These are phyloP conservation scores for Phytophthora pini DNA, from an alignment of 352 stramenopile genomes.

Conservation along the genomic window DNA sequence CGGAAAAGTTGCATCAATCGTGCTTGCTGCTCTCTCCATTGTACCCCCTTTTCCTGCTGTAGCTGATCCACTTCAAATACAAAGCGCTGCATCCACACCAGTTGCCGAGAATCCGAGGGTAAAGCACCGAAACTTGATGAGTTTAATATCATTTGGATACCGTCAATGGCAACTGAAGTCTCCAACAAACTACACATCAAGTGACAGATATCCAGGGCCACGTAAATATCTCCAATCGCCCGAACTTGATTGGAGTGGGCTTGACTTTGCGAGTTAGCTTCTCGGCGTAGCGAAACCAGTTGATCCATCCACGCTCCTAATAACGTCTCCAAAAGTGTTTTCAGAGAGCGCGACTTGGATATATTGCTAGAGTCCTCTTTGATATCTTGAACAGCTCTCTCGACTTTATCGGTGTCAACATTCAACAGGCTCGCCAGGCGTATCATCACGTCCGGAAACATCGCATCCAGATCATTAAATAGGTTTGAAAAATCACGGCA, in stretches of 20 bases:
- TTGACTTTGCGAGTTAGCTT: neutral
- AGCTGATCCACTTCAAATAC: conserved; percentile 46
- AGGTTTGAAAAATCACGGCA: conserved; percentile 33
- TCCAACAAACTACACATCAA: conserved; percentile 52
- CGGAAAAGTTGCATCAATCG: conserved; percentile 43
- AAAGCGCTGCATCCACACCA: conserved; percentile 57
- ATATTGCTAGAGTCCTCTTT: conserved; percentile 38
- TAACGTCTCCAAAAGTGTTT: conserved; percentile 40
- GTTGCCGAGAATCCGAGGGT: conserved; percentile 40
- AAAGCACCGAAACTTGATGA: conserved; percentile 43
- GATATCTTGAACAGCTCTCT: conserved; percentile 39
- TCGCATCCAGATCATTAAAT: conserved; percentile 33
- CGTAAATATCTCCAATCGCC: conserved; percentile 37
- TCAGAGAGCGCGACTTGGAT: conserved; percentile 37
- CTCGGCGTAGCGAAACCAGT: conserved; percentile 20
- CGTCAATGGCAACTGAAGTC: conserved; percentile 42
- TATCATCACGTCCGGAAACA: conserved; percentile 39
- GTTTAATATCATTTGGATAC: conserved; percentile 44
- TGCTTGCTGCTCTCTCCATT: conserved; percentile 12
- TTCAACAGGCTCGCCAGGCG: conserved; percentile 34
- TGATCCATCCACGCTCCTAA: conserved; percentile 52
- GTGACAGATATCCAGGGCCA: conserved; percentile 52
- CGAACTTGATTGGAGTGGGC: neutral
- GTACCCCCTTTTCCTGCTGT: conserved; percentile 11
- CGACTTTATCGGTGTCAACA: conserved; percentile 28